A percentile compares a stretch with the other conserved stretches of the same genome.
Conservation (phyloP, 768 basidiomycete genomes). For the Suillus plorans region DNA sequence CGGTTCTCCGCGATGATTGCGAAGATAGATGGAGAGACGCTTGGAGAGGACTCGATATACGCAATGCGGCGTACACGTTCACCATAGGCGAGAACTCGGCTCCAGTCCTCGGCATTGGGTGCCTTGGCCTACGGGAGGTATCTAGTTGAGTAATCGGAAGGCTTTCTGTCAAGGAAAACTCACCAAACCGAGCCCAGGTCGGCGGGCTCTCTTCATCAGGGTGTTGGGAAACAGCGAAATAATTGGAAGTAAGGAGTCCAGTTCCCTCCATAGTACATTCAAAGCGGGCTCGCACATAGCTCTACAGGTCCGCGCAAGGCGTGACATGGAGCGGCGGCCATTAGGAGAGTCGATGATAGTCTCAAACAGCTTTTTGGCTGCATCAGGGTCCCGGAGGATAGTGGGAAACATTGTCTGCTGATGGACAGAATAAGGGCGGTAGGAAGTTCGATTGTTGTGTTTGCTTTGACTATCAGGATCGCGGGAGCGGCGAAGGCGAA, state of each 20-base stretch:
- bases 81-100: conserved; percentile 61
- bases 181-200: conserved; percentile 77
- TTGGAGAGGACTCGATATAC: conserved; percentile 68
- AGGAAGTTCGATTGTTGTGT: conserved; percentile 28
- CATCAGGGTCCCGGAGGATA: conserved; percentile 64
- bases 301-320: conserved; percentile 73
- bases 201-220: conserved; percentile 66
- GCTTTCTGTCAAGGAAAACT: conserved; percentile 26
- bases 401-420: conserved; percentile 51
- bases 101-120: conserved; percentile 73
- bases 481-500: conserved; percentile 34
- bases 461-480: conserved; percentile 29
- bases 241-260: conserved; percentile 73
- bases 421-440: conserved; percentile 44
- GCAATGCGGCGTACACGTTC: conserved; percentile 66
- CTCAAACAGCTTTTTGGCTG: conserved; percentile 51
- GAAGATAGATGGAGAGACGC: conserved; percentile 64
- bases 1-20: conserved; percentile 63
- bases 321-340: conserved; percentile 66
- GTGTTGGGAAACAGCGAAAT: conserved; percentile 69
- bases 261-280: conserved; percentile 72
- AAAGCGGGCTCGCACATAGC: conserved; percentile 73
- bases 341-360: conserved; percentile 55
- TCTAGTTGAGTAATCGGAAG: conserved; percentile 9
- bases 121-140: conserved; percentile 44